Base-by-base conservation (phyloP, 73 alveolate genomes). In the Paramecium biaurelia region DNA sequence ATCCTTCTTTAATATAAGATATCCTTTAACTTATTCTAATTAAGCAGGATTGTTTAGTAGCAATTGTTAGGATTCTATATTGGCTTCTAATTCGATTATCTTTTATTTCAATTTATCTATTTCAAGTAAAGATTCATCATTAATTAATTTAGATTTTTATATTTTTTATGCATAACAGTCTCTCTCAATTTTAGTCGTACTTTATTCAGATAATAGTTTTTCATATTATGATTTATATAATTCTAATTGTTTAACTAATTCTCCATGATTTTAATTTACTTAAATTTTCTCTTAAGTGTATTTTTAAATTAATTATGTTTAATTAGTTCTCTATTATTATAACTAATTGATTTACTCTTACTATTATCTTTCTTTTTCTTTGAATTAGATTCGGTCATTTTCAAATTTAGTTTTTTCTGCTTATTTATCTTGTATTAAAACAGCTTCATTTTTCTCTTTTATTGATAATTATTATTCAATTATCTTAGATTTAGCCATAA, bases 391-490 rank as follows among this genome's bases (percentile, higher is more conserved):
- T 43, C 72, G 2, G n/a, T 79, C 90, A 43, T 24, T 42, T 34
- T 38, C 70, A 41, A 79, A 79, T 42, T 45, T 30, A 5, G 90
- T 24, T 45, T 79, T 79, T 79, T 79, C 90, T n/a, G 90, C 90
- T 20, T 30, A 20, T 34, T 79, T 79, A 10, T 79, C 90, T 47
- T 79, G 14, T 14, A 79, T 79, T 79, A 79, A 23, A 2, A 18
- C 15, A 43, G 90, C 90, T n/a, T 79, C 90, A 79, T 79, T 79
- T 23, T 79, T 79, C 28, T 79, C 90, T 26, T 79, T 79, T 1
- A 43, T 20, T 24, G 45, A 30, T 47, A 79, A 45, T 45, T 79
- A 45, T 38, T 23, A 21, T 79, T 79, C 90, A 23, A 79, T 34
- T 12, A 43, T 38, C 28, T 79, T 79, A 24, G 70, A 79, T 47